Conservation (phyloP, 768 basidiomycete species). For the Pleurotus eryngii region DNA sequence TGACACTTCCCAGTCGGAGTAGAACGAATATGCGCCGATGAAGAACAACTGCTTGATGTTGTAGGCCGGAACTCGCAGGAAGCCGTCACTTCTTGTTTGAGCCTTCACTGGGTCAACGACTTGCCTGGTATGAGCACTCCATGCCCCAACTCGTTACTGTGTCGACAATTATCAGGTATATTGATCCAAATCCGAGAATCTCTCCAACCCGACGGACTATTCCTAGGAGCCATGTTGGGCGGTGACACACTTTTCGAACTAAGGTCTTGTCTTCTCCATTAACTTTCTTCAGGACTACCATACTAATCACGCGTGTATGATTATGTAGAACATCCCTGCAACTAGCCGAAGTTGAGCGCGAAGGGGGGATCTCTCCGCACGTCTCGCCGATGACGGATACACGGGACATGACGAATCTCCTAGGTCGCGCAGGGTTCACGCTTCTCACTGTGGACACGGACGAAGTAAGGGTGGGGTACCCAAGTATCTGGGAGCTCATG, state of each 20-base stretch:
- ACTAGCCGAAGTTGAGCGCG: conserved; percentile 88
- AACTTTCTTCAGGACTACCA: background rate
- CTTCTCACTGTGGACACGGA: conserved; percentile 94
- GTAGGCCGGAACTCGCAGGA: conserved; percentile 79
- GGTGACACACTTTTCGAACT: conserved; percentile 96
- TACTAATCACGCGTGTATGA: background rate
- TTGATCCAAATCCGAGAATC: conserved; percentile 85
- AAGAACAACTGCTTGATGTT: conserved; percentile 70
- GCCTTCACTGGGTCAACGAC: conserved; percentile 97
- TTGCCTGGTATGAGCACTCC: conserved; percentile 65
- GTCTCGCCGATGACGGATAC: conserved; percentile 99
- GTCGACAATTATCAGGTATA: conserved; percentile 45
- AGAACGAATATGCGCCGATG: conserved; percentile 76
- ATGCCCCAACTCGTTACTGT: background rate
- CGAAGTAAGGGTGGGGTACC: conserved; percentile 87
- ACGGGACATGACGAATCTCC: conserved; percentile 87
- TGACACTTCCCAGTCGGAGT: conserved; percentile 57
- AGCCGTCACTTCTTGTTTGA: conserved; percentile 86
- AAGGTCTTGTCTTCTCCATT: conserved; percentile 37
- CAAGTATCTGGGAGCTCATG: conserved; percentile 94
- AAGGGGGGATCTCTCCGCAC: conserved; percentile 96
- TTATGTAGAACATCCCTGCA: conserved; percentile 81
- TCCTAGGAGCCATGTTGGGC: conserved; percentile 91
- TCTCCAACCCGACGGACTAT: conserved; percentile 87
- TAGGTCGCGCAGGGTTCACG: conserved; percentile 90